Conservation (phyloP, 225 moss, liverwort and hornwort species). For the Thuidium tamariscinum region DNA sequence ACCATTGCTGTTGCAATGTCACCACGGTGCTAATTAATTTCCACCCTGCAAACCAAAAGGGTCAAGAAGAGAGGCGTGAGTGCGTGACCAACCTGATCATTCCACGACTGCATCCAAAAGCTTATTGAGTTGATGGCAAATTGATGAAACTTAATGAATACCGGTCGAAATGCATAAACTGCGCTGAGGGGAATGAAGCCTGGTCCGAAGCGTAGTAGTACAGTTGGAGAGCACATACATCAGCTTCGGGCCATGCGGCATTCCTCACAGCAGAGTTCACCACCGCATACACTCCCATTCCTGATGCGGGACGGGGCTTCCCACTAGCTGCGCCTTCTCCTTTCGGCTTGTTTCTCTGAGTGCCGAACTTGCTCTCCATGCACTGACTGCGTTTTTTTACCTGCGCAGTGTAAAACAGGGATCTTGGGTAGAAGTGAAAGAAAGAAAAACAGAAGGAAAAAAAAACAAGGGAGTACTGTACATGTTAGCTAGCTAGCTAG, state of each 20-base stretch:
- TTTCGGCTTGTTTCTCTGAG: background rate
- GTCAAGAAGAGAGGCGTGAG: background rate
- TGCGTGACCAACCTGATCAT: constrained; percentile 1
- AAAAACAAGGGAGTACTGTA: too few species aligned
- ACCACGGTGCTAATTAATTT: background rate
- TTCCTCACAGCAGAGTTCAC: constrained; percentile 54
- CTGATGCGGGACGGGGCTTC: background rate
- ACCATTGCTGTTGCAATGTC: background rate
- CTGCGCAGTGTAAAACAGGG: background rate
- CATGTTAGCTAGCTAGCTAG: background rate
- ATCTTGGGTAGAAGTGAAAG: background rate
- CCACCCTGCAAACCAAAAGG: background rate
- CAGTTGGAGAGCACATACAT: background rate
- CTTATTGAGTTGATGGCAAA: background rate
- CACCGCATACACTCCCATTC: background rate
- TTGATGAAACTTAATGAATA: background rate
- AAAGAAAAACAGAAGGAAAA: background rate
- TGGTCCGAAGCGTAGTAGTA: constrained; percentile 36
- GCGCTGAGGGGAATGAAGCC: constrained; percentile 66
- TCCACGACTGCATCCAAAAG: background rate
- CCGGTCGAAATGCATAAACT: constrained; percentile 19
- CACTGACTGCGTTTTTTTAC: background rate
- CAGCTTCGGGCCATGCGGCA: constrained; percentile 58
- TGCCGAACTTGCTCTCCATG: background rate
- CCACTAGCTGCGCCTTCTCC: background rate